Conservation (phyloP, 176 grass and related monocot species). For the Carex pumila region DNA sequence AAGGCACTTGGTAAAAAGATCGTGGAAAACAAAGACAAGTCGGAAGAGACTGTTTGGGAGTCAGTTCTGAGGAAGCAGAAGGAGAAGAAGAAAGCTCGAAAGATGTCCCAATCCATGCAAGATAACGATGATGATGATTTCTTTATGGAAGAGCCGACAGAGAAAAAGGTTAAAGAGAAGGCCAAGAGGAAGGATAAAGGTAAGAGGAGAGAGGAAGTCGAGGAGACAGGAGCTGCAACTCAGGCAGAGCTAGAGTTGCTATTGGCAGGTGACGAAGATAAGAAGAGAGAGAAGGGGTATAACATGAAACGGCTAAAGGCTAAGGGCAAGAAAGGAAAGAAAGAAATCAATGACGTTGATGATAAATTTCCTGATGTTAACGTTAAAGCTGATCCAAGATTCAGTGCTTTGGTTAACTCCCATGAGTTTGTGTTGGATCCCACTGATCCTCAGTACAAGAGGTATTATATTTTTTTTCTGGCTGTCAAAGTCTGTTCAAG, state of each 20-base stretch:
- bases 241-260: conserved; percentile 79
- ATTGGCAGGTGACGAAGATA: conserved; percentile 53
- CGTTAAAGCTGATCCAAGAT: conserved; percentile 61
- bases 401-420: conserved; percentile 49
- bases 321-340: conserved; percentile 65
- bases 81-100: conserved; percentile 67
- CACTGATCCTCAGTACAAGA: conserved; percentile 85
- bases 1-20: conserved; percentile 75
- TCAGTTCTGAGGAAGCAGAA: conserved; percentile 69
- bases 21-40: conserved; percentile 46
- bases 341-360: conserved; percentile 30
- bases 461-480: conserved; percentile 26
- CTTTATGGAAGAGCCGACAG: conserved; percentile 38
- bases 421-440: conserved; percentile 69
- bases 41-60: conserved; percentile 79
- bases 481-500: background rate
- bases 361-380: conserved; percentile 59
- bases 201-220: conserved; percentile 33
- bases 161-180: conserved; percentile 39
- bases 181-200: conserved; percentile 29
- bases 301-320: conserved; percentile 52
- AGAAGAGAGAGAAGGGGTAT: conserved; percentile 44
- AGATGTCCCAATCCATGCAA: conserved; percentile 26
- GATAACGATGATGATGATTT: conserved; percentile 45
- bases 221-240: conserved; percentile 42